Conservation (phyloP, 2,329 filamentous ascomycete genomes). For the Cephalotrichum gorgonifer region DNA sequence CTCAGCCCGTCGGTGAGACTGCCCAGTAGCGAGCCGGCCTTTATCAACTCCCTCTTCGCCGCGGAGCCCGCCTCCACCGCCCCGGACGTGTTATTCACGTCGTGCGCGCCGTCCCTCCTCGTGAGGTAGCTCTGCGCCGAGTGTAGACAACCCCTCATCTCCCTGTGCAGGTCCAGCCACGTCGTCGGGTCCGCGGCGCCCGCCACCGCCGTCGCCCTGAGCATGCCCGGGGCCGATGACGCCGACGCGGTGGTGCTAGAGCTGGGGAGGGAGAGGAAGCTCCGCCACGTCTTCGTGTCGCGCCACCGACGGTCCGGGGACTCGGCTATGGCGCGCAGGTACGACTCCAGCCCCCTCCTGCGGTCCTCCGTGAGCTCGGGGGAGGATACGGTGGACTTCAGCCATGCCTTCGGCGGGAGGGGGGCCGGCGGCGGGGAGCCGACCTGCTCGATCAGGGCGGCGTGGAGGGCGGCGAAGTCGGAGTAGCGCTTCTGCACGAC, state of each 20-base stretch:
- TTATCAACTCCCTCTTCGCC: conserved; percentile 65
- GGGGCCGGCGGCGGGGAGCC: conserved; percentile 54
- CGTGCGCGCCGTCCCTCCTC: conserved; percentile 45
- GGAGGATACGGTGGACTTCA: conserved; percentile 60
- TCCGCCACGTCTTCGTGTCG: conserved; percentile 60
- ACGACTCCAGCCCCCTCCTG: conserved; percentile 57
- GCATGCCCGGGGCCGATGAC: conserved; percentile 32
- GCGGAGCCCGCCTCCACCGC: conserved; percentile 55
- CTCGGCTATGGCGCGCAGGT: conserved; percentile 62
- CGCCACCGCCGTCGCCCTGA: conserved; percentile 23
- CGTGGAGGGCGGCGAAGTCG: conserved; percentile 62
- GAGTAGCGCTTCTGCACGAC: conserved; percentile 75
- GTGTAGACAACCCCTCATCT: conserved; percentile 62
- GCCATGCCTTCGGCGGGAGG: conserved; percentile 67
- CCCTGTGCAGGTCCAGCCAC: conserved; percentile 67
- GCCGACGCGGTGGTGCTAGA: conserved; percentile 37
- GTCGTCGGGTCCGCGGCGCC: conserved; percentile 49
- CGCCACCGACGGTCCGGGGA: conserved; percentile 68
- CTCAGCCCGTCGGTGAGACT: conserved; percentile 57
- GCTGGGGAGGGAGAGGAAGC: conserved; percentile 61
- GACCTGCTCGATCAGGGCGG: conserved; percentile 46
- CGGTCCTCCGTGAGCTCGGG: conserved; percentile 61
- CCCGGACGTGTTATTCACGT: conserved; percentile 26
- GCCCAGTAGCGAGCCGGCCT: conserved; percentile 52
- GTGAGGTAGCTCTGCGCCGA: conserved; percentile 57